Conservation (phyloP, 169 alveolate genomes). For the Cystoisospora suis region DNA sequence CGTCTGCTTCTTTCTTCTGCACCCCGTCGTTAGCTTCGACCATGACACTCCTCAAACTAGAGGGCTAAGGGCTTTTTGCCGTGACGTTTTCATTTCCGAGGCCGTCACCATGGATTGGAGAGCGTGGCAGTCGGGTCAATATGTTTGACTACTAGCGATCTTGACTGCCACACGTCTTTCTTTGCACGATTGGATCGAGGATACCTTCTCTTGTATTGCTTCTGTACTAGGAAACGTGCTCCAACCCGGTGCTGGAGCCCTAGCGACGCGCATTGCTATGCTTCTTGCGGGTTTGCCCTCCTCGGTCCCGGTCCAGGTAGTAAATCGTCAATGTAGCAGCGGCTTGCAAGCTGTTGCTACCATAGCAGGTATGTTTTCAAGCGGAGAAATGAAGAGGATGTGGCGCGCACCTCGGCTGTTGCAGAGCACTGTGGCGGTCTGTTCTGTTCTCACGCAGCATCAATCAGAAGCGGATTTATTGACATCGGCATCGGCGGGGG, state of each 20-base stretch:
- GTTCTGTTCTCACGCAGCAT: slow-evolving; percentile 46
- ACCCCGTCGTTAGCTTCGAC: no score
- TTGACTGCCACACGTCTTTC: no score
- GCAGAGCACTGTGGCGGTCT: background rate
- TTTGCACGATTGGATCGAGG: no score
- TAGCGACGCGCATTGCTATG: slow-evolving; percentile 82
- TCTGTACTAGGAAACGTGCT: slow-evolving; percentile 54
- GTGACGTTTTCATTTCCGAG: no score
- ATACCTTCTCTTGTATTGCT: no score
- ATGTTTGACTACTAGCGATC: no score
- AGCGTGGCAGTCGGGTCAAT: no score
- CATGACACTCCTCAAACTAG: no score
- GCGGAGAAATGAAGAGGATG: background rate
- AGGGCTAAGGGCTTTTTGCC: no score
- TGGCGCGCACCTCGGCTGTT: background rate
- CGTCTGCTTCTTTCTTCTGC: no score
- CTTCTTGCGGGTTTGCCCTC: slow-evolving; percentile 85
- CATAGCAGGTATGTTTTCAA: slow-evolving; percentile 72
- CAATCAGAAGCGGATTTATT: slow-evolving; percentile 84
- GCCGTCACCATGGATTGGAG: no score
- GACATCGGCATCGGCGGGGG: slow-evolving; percentile 94
- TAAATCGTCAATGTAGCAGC: slow-evolving; percentile 91
- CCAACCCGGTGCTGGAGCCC: slow-evolving; percentile 85
- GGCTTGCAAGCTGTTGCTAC: slow-evolving; percentile 90
- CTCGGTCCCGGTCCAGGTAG: slow-evolving; percentile 77